These are phyloP conservation scores for Leptographium galeiforme DNA, from an alignment of 2,329 filamentous ascomycete genomes.

Conservation along the genomic window DNA sequence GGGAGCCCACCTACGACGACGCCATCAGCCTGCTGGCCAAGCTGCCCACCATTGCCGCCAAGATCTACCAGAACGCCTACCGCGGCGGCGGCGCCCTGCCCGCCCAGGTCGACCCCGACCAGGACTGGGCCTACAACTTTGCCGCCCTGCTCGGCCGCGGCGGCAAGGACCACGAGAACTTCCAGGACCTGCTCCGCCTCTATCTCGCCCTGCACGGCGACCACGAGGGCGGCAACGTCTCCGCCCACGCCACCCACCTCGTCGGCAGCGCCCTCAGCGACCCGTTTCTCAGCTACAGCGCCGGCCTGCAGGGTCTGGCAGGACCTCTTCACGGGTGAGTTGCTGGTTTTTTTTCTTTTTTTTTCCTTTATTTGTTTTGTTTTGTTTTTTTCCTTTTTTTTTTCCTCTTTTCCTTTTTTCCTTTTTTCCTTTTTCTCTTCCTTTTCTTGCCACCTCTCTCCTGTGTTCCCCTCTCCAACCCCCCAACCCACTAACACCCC, in stretches of 20 bases:
- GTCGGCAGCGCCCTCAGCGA: constrained; percentile 91
- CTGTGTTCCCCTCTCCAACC: background rate
- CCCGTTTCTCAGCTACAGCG: constrained; percentile 90
- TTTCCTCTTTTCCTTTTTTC: background rate
- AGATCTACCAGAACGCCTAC: constrained; percentile 93
- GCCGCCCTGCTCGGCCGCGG: constrained; percentile 89
- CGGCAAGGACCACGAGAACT: constrained; percentile 76
- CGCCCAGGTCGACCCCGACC: constrained; percentile 61
- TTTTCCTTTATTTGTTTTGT: background rate
- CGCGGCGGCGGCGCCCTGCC: constrained; percentile 60
- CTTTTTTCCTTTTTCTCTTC: background rate
- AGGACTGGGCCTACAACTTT: constrained; percentile 99
- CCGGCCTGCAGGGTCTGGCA: constrained; percentile 86
- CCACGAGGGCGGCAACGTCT: constrained; percentile 96
- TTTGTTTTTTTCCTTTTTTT: background rate
- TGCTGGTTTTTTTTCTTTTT: background rate
- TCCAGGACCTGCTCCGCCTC: constrained; percentile 86
- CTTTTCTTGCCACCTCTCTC: background rate
- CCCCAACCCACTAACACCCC: constrained; percentile 6
- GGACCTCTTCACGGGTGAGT: constrained; percentile 70
- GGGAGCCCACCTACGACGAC: constrained; percentile 97
- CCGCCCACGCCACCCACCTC: constrained; percentile 85
- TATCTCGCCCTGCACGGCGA: constrained; percentile 96
- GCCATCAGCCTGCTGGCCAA: constrained; percentile 88
- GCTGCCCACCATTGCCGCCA: constrained; percentile 89